These are phyloP conservation scores for Nicotiana sylvestris DNA, from an alignment of 257 asterid genomes.

Conservation along the genomic window DNA sequence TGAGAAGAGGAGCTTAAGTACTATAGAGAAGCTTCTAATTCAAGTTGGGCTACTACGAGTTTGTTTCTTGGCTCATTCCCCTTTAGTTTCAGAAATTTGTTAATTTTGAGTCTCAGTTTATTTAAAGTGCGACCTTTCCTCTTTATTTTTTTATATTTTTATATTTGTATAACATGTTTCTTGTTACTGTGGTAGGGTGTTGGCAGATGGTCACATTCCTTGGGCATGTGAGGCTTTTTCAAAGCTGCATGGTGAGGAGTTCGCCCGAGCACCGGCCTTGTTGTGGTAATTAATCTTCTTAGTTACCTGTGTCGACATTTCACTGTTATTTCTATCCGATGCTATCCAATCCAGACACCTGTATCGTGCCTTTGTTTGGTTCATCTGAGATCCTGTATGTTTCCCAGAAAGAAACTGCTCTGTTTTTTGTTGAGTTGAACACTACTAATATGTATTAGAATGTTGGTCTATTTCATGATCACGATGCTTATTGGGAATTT, in stretches of 20 bases:
- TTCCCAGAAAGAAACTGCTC: background rate
- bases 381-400: background rate
- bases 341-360: background rate
- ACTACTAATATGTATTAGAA: background rate
- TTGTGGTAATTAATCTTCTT: constrained; percentile 54
- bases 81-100: background rate
- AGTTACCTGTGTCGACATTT: background rate
- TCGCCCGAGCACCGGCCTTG: constrained; percentile 56
- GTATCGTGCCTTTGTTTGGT: background rate
- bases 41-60: background rate
- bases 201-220: constrained; percentile 95
- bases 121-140: background rate
- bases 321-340: background rate
- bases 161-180: background rate
- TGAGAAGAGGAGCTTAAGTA: background rate
- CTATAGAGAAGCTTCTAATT: background rate
- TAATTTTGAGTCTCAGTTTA: background rate
- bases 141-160: too few species aligned
- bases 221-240: constrained; percentile 99
- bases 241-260: constrained; percentile 58
- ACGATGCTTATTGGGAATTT: background rate
- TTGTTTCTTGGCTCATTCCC: background rate
- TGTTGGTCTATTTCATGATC: background rate
- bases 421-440: background rate
- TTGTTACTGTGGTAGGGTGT: constrained; percentile 56